Evolutionary conservation across 331 rosid genomes (phyloP), one percentile per base, ranked within the genome.

Genomic region (Quercus phellos): DNA sequence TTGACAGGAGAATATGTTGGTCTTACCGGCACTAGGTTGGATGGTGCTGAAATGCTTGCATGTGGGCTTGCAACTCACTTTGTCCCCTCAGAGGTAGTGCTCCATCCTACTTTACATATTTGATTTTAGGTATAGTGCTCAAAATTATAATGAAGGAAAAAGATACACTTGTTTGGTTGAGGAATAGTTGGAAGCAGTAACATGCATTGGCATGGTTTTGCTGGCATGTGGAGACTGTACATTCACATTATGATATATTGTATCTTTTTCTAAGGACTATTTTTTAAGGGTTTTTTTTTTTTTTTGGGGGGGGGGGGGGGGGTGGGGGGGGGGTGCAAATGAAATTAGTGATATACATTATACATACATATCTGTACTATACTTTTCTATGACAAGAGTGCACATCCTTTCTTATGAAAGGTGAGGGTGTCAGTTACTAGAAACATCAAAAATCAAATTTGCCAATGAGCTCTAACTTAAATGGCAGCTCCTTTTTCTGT

Each of bases 31-130:
- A 81, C 96, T 63, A 89, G 97, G 86, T 85, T 95, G 93, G 93
- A 93, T 90, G 98, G 93, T 83, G 96, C 98, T 70, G 98, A 95
- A 89, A 90, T 95, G 99, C 92, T 92, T 86, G 89, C 87, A 4
- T 92, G 97, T 77, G 94, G 96, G 74, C 99, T 95, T 87, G 98
- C 98, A 56, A 92, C 99, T 71, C 99, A 95, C 87, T 91, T 88
- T 87, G 97, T 95, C 43, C 84, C 88, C 68, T 91, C 98, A 70
- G 69, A 71, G 60, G 99, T 92, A 66, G 76, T 22, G 59, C 74
- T 78, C 58, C 84, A 76, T 81, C 75, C 60, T 68, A 68, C 56
- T 55, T 19, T 1, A 32, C 18, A 11, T 51, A 0, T 72, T 38
- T 22, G 14, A 24, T 32, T 72, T 55, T 38, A 72, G 38, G 18